phyloP scores from a whole-genome alignment of 768 basidiomycete species.

The Suillus lakei region DNA sequence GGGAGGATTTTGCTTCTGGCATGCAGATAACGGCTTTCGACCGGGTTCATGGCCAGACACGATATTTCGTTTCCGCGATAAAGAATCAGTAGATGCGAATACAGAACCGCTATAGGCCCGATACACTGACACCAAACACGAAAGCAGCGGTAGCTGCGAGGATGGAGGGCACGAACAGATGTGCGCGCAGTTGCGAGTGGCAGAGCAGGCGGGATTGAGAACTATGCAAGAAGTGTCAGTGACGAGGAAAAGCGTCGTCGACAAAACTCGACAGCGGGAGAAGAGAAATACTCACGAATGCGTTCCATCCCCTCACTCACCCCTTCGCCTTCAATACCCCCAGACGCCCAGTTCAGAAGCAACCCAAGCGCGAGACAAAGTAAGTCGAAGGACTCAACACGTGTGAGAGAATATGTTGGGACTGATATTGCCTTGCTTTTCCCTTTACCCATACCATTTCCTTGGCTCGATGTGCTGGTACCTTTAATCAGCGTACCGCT shows the following conservation, averaged over 20 bases:
- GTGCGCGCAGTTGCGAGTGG: conserved; percentile 51
- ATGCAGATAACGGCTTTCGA: not conserved
- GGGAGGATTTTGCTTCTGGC: not conserved
- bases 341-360: conserved; percentile 76
- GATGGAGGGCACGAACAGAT: conserved; percentile 60
- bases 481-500: conserved; percentile 16
- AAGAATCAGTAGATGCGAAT: not conserved
- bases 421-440: conserved; percentile 22
- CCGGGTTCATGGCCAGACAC: not conserved
- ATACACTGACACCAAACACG: conserved; percentile 1
- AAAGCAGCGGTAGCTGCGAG: conserved; percentile 31
- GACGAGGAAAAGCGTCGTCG: not conserved
- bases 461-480: conserved; percentile 7
- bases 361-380: conserved; percentile 78
- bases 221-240: conserved; percentile 39
- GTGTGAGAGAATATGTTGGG: conserved; percentile 4
- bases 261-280: not conserved
- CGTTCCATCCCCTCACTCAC: conserved; percentile 41
- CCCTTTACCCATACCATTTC: conserved; percentile 16
- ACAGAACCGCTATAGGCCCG: not conserved
- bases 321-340: conserved; percentile 50
- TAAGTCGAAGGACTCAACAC: conserved; percentile 60
- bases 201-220: conserved; percentile 55
- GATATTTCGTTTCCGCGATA: not conserved
- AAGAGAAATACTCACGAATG: conserved; percentile 9